Evolutionary conservation across 2,329 filamentous ascomycete genomes (phyloP).

Genomic region (Phoma sp.): DNA sequence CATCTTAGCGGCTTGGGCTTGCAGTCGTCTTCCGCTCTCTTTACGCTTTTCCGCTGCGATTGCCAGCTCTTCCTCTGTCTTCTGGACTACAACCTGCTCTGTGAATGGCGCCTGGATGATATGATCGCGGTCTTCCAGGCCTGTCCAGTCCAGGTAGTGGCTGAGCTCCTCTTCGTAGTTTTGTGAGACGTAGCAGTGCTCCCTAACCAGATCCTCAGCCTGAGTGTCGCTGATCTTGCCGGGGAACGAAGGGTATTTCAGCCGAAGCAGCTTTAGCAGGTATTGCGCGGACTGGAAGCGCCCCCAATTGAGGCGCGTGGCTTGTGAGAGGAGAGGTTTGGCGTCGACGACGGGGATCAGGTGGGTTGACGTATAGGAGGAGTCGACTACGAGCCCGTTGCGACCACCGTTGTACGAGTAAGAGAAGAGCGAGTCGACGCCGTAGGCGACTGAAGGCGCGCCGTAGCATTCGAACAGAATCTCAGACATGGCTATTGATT

Average conservation of each 20-base stretch:
- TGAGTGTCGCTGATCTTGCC: conserved; percentile 87
- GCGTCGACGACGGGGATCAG: conserved; percentile 90
- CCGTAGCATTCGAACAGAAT: conserved; percentile 96
- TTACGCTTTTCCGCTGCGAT: conserved; percentile 92
- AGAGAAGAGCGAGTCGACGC: conserved; percentile 95
- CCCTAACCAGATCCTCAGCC: conserved; percentile 83
- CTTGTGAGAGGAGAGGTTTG: conserved; percentile 83
- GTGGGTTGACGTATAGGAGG: conserved; percentile 92
- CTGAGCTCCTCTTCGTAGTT: conserved; percentile 82
- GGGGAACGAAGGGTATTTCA: conserved; percentile 92
- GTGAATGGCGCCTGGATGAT: conserved; percentile 94
- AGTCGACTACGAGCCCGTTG: conserved; percentile 88
- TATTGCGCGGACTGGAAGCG: conserved; percentile 91
- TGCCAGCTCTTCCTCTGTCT: conserved; percentile 92
- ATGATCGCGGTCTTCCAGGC: conserved; percentile 85
- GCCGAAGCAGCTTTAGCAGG: conserved; percentile 82
- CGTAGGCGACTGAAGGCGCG: conserved; percentile 88
- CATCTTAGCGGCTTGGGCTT: conserved; percentile 98
- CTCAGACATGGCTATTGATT: conserved; percentile 83
- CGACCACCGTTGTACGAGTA: conserved; percentile 90
- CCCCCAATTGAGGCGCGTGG: conserved; percentile 93
- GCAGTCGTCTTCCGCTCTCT: conserved; percentile 87
- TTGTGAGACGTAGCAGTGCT: conserved; percentile 88
- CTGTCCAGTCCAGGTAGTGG: conserved; percentile 86
- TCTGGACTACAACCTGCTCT: conserved; percentile 87